Percentiles rank a stretch among this genome's conserved stretches.
Conservation (phyloP, 2,329 filamentous ascomycete genomes). For the Helicocarpus griseus region DNA sequence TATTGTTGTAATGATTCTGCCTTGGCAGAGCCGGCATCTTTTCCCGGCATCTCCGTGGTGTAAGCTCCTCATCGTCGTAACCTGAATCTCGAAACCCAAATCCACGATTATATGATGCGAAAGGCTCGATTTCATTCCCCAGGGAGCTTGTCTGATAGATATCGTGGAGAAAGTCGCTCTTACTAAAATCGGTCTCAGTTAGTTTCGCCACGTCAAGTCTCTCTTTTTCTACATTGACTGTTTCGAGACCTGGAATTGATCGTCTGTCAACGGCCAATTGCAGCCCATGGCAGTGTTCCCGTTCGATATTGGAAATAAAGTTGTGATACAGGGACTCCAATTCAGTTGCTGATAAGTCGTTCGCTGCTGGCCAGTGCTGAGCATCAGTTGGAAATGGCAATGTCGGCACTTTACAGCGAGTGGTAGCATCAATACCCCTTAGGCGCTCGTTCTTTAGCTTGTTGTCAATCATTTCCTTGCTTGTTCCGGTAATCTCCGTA, state of each 20-base stretch:
- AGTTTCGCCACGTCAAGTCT: background rate
- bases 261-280: background rate
- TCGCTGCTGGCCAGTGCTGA: conserved; percentile 41
- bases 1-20: too few species aligned
- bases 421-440: conserved; percentile 36
- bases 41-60: background rate
- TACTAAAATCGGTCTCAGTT: background rate
- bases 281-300: background rate
- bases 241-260: too few species aligned
- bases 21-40: background rate
- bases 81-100: background rate
- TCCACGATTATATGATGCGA: background rate
- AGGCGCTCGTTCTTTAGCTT: conserved; percentile 37
- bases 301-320: background rate
- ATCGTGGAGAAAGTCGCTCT: background rate
- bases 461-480: conserved; percentile 21
- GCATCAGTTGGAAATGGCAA: conserved; percentile 35
- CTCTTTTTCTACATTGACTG: background rate
- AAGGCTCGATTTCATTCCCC: background rate
- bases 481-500: conserved; percentile 21
- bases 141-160: background rate
- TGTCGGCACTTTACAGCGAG: conserved; percentile 39
- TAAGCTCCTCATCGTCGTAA: background rate
- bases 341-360: background rate
- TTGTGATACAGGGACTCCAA: background rate